Evolutionary conservation across 345 rosid species (phyloP).

Genomic region (Hirschfeldia incana): DNA sequence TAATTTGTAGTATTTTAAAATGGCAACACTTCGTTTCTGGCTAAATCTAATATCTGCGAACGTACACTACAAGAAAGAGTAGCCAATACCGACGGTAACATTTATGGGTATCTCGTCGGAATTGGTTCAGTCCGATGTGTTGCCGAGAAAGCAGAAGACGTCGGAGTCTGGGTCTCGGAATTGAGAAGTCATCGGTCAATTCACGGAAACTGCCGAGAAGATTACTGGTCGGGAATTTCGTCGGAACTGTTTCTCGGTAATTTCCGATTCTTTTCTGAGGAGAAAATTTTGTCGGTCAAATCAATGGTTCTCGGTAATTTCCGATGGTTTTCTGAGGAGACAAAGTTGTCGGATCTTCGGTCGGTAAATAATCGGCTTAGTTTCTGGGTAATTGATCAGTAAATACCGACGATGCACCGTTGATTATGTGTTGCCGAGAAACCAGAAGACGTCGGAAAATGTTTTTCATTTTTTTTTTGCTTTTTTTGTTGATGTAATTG

Average conservation of each 20-base stretch:
- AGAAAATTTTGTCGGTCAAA: background rate
- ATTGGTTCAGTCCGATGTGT: background rate
- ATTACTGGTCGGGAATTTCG: background rate
- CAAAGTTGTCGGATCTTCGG: no score
- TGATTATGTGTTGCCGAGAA: background rate
- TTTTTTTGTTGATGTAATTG: background rate
- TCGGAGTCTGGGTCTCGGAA: background rate
- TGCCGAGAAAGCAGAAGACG: background rate
- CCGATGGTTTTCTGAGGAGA: background rate
- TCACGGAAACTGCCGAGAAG: background rate
- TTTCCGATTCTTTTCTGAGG: background rate
- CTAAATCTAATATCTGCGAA: background rate
- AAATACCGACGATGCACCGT: background rate
- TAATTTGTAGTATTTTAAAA: no score
- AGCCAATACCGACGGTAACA: background rate
- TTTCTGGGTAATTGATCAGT: background rate
- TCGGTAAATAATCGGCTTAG: background rate
- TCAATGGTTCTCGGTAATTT: background rate
- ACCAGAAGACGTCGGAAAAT: no score
- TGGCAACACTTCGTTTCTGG: no score
- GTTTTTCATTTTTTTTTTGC: no score
- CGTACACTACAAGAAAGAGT: background rate
- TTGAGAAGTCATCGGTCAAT: background rate
- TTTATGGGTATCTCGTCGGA: background rate
- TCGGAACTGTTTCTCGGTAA: background rate